Conservation (phyloP, 805 yeast genomes). For the Yarrowia phangngaensis region DNA sequence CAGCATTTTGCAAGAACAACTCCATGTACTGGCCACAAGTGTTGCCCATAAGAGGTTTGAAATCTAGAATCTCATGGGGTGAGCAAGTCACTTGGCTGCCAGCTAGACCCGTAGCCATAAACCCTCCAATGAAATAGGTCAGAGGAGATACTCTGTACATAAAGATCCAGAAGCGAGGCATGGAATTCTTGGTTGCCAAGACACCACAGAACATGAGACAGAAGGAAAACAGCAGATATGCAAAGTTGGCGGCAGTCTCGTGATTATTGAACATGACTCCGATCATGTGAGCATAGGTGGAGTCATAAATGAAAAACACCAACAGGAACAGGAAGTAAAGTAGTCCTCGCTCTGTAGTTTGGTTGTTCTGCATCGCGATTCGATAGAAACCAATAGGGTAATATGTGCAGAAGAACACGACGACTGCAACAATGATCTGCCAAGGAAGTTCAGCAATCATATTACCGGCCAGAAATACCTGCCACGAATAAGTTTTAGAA, state of each 20-base stretch:
- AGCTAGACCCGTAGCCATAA: conserved; percentile 49
- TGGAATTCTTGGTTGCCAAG: conserved; percentile 48
- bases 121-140: conserved; percentile 61
- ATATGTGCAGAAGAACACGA: conserved; percentile 56
- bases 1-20: conserved; percentile 40
- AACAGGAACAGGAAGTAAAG: conserved; percentile 41
- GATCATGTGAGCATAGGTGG: conserved; percentile 41
- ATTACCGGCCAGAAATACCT: conserved; percentile 58
- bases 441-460: conserved; percentile 65
- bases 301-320: conserved; percentile 48
- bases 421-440: conserved; percentile 59
- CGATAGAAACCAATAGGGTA: conserved; percentile 66
- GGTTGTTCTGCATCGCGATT: conserved; percentile 52
- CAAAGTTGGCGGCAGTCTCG: conserved; percentile 57
- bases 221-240: conserved; percentile 52
- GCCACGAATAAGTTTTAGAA: conserved; percentile 67
- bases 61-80: conserved; percentile 45
- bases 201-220: conserved; percentile 63
- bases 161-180: conserved; percentile 80
- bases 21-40: conserved; percentile 57
- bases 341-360: conserved; percentile 44
- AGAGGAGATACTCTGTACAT: conserved; percentile 68
- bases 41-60: conserved; percentile 52
- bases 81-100: conserved; percentile 49
- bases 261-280: conserved; percentile 41